These are phyloP conservation scores for Sedum album DNA, from an alignment of 164 flowering plant genomes.

Conservation along the genomic window DNA sequence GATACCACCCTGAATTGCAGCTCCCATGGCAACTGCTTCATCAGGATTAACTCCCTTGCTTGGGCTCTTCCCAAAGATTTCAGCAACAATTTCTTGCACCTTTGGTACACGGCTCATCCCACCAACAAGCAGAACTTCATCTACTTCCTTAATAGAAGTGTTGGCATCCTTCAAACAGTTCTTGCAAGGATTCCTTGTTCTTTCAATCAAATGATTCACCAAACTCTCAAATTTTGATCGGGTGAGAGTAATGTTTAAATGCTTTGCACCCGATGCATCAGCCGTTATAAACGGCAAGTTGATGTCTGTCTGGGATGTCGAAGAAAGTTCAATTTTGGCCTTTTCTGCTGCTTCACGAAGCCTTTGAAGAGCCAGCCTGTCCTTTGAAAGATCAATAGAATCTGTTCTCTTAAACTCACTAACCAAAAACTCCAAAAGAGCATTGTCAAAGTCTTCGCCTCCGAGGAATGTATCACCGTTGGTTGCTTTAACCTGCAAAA, in stretches of 20 bases:
- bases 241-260: constrained; percentile 25
- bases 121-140: constrained; percentile 34
- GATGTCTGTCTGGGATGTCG: constrained; percentile 30
- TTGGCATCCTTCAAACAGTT: constrained; percentile 32
- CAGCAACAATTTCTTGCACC: constrained; percentile 26
- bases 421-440: constrained; percentile 22
- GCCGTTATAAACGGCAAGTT: constrained; percentile 36
- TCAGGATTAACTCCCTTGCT: constrained; percentile 37
- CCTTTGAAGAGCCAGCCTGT: constrained; percentile 26
- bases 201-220: constrained; percentile 25
- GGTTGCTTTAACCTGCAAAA: constrained; percentile 27
- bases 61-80: constrained; percentile 27
- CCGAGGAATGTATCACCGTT: constrained; percentile 38
- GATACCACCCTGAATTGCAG: constrained; percentile 34
- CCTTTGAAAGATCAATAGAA: constrained; percentile 24
- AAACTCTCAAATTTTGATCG: constrained; percentile 27
- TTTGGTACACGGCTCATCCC: constrained; percentile 35
- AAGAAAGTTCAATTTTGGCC: constrained; percentile 36
- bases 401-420: constrained; percentile 26
- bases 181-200: constrained; percentile 26
- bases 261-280: constrained; percentile 33
- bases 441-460: constrained; percentile 37
- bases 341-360: constrained; percentile 33
- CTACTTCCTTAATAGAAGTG: constrained; percentile 21
- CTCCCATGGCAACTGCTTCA: constrained; percentile 39